A percentile compares a stretch with the other conserved stretches of the same genome.
Evolutionary conservation across 305 asterid species (phyloP).

Genomic region (Stenogyne calaminthoides): DNA sequence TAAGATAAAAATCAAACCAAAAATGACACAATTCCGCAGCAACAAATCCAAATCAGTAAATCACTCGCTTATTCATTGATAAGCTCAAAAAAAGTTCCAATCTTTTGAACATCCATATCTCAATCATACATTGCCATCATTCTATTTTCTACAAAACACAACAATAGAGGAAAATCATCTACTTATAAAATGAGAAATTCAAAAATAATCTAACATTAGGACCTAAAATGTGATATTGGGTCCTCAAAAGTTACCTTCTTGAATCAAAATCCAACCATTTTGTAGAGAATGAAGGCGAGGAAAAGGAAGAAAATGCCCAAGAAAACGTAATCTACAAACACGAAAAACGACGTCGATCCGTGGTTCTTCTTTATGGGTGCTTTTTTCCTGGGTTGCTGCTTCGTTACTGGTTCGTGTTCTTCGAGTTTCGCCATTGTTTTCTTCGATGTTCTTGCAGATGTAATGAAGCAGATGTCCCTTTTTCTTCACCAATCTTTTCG

Average conservation of each 20-base stretch:
- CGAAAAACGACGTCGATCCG: conserved; percentile 62
- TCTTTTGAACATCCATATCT: background rate
- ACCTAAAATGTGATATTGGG: background rate
- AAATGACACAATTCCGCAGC: background rate
- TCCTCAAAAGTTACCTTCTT: conserved; percentile 26
- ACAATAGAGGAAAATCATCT: too few relatives aligned
- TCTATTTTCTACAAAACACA: background rate
- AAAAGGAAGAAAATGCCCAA: conserved; percentile 54
- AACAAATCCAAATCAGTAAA: conserved; percentile 12
- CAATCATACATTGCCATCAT: background rate
- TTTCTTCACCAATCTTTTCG: conserved; percentile 8
- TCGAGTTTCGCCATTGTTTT: conserved; percentile 52
- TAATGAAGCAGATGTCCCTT: conserved; percentile 29
- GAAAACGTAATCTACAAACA: conserved; percentile 67
- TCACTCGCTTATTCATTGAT: conserved; percentile 5
- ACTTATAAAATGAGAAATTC: background rate
- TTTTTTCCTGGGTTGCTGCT: conserved; percentile 40
- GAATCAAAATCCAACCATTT: conserved; percentile 45
- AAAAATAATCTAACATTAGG: background rate
- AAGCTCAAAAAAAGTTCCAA: background rate
- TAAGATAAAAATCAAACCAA: conserved; percentile 15
- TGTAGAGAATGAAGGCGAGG: conserved; percentile 49
- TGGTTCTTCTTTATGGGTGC: conserved; percentile 41
- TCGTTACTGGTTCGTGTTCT: conserved; percentile 34
- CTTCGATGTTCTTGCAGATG: background rate